These are phyloP conservation scores for Leishmania guyanensis DNA, from an alignment of 208 protist species.

Conservation along the genomic window DNA sequence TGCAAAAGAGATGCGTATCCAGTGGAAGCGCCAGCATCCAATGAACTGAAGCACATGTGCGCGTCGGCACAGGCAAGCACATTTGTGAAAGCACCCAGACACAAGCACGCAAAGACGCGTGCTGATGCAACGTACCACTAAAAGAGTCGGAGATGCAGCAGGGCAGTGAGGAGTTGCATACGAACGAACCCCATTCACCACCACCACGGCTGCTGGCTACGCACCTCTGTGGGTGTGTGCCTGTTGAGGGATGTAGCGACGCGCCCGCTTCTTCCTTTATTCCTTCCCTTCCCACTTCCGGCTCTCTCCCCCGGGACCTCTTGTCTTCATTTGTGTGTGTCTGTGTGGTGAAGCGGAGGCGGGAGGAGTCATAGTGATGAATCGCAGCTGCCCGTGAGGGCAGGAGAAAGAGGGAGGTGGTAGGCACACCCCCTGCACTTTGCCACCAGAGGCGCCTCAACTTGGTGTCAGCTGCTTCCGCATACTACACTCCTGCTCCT, in stretches of 20 bases:
- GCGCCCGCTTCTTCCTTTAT: not conserved
- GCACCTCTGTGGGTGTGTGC: not conserved
- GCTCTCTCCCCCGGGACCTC: not conserved
- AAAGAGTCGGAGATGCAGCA: not conserved
- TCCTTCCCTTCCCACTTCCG: not conserved
- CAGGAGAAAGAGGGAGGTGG: not conserved
- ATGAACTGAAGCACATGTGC: not conserved
- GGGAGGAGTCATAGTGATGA: not conserved
- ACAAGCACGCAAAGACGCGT: not conserved
- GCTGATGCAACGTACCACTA: not conserved
- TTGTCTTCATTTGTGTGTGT: not conserved
- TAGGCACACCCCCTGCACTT: not conserved
- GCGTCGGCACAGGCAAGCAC: not conserved
- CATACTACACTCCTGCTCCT: not conserved
- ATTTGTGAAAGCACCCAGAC: not conserved
- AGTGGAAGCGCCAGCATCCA: conserved; percentile 32
- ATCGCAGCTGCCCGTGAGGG: not conserved
- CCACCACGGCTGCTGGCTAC: not conserved
- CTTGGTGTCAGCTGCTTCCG: conserved; percentile 7
- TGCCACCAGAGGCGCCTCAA: not conserved
- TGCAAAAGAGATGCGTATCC: conserved; percentile 39
- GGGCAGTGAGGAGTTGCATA: not conserved
- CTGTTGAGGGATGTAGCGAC: not conserved
- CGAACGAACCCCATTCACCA: not conserved
- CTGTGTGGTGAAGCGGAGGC: not conserved